Evolutionary conservation across 2,329 filamentous ascomycete species (phyloP).

Genomic region (Talaromyces funiculosus): DNA sequence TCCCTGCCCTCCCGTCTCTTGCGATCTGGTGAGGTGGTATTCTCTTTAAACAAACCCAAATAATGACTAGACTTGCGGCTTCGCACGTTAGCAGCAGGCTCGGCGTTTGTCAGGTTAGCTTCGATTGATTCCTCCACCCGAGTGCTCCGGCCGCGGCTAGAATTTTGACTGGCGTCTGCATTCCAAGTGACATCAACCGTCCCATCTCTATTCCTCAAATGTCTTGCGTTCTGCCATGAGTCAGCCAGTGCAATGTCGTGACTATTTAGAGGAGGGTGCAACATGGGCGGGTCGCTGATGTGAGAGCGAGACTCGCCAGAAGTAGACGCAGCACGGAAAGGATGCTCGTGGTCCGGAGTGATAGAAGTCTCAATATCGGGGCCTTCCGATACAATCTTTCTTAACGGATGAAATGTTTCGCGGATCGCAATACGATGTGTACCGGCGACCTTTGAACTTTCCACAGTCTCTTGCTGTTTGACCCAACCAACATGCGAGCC

Average conservation of each 20-base stretch:
- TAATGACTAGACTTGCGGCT: conserved; percentile 63
- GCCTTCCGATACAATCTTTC: conserved; percentile 21
- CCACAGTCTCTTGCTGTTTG: conserved; percentile 20
- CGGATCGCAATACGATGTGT: conserved; percentile 14
- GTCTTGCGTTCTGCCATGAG: conserved; percentile 17
- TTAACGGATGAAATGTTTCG: conserved; percentile 20
- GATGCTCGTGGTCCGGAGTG: conserved; percentile 13
- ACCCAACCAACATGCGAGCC: conserved; percentile 23
- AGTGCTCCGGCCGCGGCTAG: conserved; percentile 39
- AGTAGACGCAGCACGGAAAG: conserved; percentile 24
- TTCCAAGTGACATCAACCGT: conserved; percentile 21
- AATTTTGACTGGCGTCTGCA: conserved; percentile 30
- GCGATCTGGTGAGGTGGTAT: conserved; percentile 50
- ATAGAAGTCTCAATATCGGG: conserved; percentile 18
- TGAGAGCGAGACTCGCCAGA: conserved; percentile 23
- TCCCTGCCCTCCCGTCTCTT: conserved; percentile 45
- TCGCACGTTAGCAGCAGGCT: conserved; percentile 50
- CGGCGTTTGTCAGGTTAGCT: conserved; percentile 55
- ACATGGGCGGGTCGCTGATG: conserved; percentile 19
- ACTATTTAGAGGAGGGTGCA: conserved; percentile 17
- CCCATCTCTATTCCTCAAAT: conserved; percentile 21
- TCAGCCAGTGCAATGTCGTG: conserved; percentile 17
- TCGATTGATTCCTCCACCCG: conserved; percentile 59
- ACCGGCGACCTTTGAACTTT: conserved; percentile 15
- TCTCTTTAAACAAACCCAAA: conserved; percentile 60